phyloP scores from a whole-genome alignment of 2,329 filamentous ascomycete species.

The Waltergamsia citrina region DNA sequence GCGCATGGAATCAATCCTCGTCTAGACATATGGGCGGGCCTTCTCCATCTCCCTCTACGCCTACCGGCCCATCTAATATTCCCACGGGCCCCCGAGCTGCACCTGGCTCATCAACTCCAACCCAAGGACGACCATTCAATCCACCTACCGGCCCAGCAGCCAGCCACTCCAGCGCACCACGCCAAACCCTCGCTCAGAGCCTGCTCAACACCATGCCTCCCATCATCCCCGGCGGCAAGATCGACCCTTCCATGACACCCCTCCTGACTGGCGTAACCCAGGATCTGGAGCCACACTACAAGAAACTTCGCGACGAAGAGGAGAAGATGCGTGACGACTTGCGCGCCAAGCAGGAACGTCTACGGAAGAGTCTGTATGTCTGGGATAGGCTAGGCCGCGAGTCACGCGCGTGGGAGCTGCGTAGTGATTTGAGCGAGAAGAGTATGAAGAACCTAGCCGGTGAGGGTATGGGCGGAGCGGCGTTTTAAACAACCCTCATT shows the following conservation, averaged over 20 bases:
- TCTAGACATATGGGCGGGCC: slow-evolving; percentile 21
- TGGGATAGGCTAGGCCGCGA: slow-evolving; percentile 49
- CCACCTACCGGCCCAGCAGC: slow-evolving; percentile 45
- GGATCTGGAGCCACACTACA: slow-evolving; percentile 44
- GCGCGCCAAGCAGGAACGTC: slow-evolving; percentile 40
- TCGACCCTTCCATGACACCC: slow-evolving; percentile 35
- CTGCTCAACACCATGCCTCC: slow-evolving; percentile 41
- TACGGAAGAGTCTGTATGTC: slow-evolving; percentile 39
- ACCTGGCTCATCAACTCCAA: slow-evolving; percentile 26
- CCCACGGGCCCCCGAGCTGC: slow-evolving; percentile 38
- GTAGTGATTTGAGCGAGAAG: slow-evolving; percentile 46
- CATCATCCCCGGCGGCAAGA: slow-evolving; percentile 43
- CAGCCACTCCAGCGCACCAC: slow-evolving; percentile 13
- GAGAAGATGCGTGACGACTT: slow-evolving; percentile 46
- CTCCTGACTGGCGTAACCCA: slow-evolving; percentile 36
- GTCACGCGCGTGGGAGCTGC: slow-evolving; percentile 41
- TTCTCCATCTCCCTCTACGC: slow-evolving; percentile 27
- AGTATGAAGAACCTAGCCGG: slow-evolving; percentile 47
- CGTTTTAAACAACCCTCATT: slow-evolving; percentile 40
- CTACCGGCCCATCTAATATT: slow-evolving; percentile 28
- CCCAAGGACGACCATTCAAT: slow-evolving; percentile 40
- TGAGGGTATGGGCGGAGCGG: slow-evolving; percentile 43
- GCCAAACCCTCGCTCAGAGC: slow-evolving; percentile 40
- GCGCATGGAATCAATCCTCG: slow-evolving; percentile 29
- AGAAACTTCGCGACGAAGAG: slow-evolving; percentile 47